Percentiles rank a stretch among this genome's conserved stretches.
Conservation (phyloP, 371 early-diverging fungal genomes). For the Zopfochytrium polystomum region DNA sequence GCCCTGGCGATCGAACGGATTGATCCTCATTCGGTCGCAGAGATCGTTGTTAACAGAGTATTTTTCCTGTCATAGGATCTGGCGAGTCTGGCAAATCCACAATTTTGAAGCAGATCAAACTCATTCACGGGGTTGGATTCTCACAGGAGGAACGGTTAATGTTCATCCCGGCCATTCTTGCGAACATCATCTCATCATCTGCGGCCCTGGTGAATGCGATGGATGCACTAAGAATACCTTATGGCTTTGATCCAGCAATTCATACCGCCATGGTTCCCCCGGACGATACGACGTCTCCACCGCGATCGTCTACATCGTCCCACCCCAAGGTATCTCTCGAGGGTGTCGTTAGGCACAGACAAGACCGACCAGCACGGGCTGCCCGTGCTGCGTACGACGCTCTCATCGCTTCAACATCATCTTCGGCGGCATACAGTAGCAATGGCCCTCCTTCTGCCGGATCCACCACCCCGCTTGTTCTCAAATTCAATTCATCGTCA, state of each 20-base stretch:
- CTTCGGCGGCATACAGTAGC: too few species aligned
- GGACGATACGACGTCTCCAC: background rate
- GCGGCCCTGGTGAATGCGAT: conserved; percentile 63
- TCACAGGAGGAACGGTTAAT: conserved; percentile 69
- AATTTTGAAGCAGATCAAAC: conserved; percentile 46
- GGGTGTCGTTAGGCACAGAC: background rate
- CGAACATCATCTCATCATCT: conserved; percentile 76
- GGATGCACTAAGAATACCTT: conserved; percentile 54
- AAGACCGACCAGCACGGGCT: background rate
- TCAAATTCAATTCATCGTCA: too few species aligned
- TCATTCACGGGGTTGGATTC: conserved; percentile 88
- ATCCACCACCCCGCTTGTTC: too few species aligned
- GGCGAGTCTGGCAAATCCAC: conserved; percentile 52
- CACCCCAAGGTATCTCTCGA: background rate
- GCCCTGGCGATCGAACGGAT: background rate
- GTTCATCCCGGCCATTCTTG: conserved; percentile 72
- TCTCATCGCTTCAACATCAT: background rate
- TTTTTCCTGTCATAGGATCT: conserved; percentile 29
- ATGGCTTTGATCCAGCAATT: conserved; percentile 37
- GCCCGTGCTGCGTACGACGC: background rate
- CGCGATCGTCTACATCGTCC: background rate
- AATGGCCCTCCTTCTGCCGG: too few species aligned
- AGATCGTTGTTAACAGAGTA: background rate
- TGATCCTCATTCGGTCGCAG: background rate
- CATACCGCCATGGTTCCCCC: background rate